Evolutionary conservation across 2,329 filamentous ascomycete species (phyloP), one percentile per base, ranked within the genome.

Genomic region (Hypoxylon sp.): DNA sequence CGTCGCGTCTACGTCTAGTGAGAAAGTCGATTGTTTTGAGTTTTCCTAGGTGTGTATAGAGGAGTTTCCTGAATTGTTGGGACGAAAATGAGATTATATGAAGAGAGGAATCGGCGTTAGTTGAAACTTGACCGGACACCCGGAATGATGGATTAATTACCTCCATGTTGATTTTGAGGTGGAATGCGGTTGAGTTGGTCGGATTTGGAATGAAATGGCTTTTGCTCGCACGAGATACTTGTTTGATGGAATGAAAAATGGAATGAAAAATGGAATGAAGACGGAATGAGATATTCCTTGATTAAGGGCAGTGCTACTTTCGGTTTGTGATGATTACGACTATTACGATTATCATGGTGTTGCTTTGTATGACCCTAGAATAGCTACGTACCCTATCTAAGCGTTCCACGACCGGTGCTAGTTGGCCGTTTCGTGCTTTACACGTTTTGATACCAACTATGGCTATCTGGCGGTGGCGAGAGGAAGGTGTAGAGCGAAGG

Each of bases 1-100:
- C 82, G 82, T 26, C 80, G 85, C 44, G 82, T 83, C 57, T 87
- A 87, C 67, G 86, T 87, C 54, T 87, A 77, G 54, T 35, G 19
- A 17, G n/a, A 17, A 17, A 31, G 13, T 4, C n/a, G n/a, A 13
- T n/a, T 5, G 29, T 10, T 17, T 33, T 31, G 6, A 24, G 17
- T 44, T 14, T n/a, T n/a, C 17, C 6, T 19, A 22, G 22, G 17
- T 14, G 4, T 44, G 35, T 44, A 55, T 44, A 55, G 35, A 44
- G 33, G 35, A 3, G n/a, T 6, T 44, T 5, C n/a, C 42, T n/a
- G 47, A 33, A 11, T 10, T 42, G 31, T 35, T 24, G 46, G n/a
- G n/a, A 29, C 22, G 50, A 14, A 29, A 19, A 17, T 55, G 57
- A 55, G 37, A 48, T 17, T 5, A 24, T 37, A 44, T 29, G 22